Conservation (phyloP, 2,329 filamentous ascomycete species). For the Diplocarpon mali region DNA sequence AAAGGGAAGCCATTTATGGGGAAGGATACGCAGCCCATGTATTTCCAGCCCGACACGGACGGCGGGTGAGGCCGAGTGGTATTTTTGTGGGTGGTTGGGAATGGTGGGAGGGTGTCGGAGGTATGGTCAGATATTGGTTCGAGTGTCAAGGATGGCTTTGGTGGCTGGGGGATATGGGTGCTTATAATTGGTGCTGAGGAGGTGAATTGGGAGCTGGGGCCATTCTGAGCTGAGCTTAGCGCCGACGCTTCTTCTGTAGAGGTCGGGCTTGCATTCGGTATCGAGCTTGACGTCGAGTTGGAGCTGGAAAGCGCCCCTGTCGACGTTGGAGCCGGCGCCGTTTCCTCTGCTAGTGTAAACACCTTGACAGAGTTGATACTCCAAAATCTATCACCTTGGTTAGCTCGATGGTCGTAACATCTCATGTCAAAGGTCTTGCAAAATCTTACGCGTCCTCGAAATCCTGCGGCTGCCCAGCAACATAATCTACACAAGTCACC, state of each 20-base stretch:
- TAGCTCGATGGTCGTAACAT: not conserved
- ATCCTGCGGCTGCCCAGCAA: slow-evolving; percentile 54
- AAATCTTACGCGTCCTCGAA: slow-evolving; percentile 46
- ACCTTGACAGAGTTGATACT: slow-evolving; percentile 8
- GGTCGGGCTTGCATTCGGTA: not conserved
- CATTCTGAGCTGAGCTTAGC: too few relatives aligned
- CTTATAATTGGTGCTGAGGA: not conserved
- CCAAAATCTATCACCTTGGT: slow-evolving; percentile 6
- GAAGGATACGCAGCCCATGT: slow-evolving; percentile 1
- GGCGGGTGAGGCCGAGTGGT: not conserved
- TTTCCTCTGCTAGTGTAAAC: not conserved
- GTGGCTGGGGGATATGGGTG: not conserved
- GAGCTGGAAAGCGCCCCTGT: not conserved
- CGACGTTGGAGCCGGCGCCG: not conserved
- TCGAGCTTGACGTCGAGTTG: not conserved
- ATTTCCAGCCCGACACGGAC: not conserved
- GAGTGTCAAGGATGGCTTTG: not conserved
- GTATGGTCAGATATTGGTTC: not conserved
- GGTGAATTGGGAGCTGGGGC: too few relatives aligned
- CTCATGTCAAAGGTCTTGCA: not conserved
- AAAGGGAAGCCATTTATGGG: not conserved
- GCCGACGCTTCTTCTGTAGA: too few relatives aligned
- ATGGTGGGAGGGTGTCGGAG: not conserved
- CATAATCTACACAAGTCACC: slow-evolving; percentile 58
- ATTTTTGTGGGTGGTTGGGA: not conserved